A percentile compares a stretch with the other conserved stretches of the same genome.
Evolutionary conservation across 139 green algal species (phyloP).

Genomic region (Limnomonas spitsbergensis): DNA sequence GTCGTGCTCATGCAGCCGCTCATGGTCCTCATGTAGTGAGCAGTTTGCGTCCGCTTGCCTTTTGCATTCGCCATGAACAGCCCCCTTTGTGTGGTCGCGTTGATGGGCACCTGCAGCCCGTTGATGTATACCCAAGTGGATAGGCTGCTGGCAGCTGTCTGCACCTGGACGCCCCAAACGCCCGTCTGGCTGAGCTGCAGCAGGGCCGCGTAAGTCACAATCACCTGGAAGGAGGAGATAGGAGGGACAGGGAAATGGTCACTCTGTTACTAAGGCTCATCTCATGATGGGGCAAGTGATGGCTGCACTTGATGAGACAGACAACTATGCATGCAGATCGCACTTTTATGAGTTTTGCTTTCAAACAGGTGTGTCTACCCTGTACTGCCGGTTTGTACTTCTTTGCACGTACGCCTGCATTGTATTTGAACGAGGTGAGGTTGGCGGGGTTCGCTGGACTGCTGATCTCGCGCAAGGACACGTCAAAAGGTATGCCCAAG

Average conservation of each 20-base stretch:
- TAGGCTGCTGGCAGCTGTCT: background rate
- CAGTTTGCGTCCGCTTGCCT: background rate
- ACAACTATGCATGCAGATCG: background rate
- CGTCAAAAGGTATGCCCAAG: background rate
- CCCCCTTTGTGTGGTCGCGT: background rate
- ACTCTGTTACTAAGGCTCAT: background rate
- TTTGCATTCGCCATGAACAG: background rate
- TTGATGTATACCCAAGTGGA: constrained; percentile 5
- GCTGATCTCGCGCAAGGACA: background rate
- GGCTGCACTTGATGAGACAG: background rate
- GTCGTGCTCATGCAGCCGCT: background rate
- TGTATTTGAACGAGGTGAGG: background rate
- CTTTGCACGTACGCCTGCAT: background rate
- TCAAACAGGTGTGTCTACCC: background rate
- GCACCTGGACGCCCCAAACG: background rate
- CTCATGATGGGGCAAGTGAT: background rate
- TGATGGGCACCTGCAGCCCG: background rate
- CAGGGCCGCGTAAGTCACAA: background rate
- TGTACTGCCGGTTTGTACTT: background rate
- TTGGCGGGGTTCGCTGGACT: background rate
- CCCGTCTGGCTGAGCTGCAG: background rate
- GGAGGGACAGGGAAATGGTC: background rate
- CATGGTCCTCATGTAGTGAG: too few relatives aligned
- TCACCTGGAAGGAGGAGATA: background rate
- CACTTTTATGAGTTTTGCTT: background rate